Percentiles rank a stretch among this genome's conserved stretches.
These are phyloP conservation scores for Rhodamnia argentea DNA, from an alignment of 345 rosid species.

Conservation along the genomic window DNA sequence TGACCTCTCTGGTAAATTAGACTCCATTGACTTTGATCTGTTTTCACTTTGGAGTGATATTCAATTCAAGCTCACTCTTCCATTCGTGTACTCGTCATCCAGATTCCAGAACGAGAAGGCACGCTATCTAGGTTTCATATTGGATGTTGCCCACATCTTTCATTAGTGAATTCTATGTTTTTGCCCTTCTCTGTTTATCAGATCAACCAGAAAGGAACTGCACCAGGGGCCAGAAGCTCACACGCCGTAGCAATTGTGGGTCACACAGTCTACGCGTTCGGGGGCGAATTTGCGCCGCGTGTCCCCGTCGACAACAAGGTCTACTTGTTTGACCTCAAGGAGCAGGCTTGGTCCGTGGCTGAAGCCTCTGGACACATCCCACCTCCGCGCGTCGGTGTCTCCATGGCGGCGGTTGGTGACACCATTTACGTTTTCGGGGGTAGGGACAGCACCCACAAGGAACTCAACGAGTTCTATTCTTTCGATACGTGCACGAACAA, in stretches of 20 bases:
- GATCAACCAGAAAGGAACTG: constrained; percentile 65
- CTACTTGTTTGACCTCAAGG: constrained; percentile 52
- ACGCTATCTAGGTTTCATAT: background rate
- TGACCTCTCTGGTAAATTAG: background rate
- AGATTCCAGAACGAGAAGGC: background rate
- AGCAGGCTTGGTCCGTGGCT: constrained; percentile 52
- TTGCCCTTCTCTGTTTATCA: constrained; percentile 5
- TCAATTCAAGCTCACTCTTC: background rate
- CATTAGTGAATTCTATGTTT: background rate
- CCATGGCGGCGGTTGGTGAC: constrained; percentile 54
- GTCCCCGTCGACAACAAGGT: constrained; percentile 85
- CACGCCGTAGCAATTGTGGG: constrained; percentile 74
- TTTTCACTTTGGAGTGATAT: background rate
- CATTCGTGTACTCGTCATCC: background rate
- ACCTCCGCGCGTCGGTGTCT: constrained; percentile 88
- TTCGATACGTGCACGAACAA: constrained; percentile 42
- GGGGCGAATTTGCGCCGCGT: constrained; percentile 77
- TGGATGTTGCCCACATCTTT: background rate
- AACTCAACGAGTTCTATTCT: constrained; percentile 73
- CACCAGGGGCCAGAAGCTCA: constrained; percentile 92
- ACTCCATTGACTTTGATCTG: background rate
- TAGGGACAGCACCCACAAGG: constrained; percentile 52
- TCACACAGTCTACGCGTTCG: constrained; percentile 56
- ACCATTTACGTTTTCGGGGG: constrained; percentile 77
- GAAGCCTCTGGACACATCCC: constrained; percentile 56